These are phyloP conservation scores for Tulasnella sp. DNA, from an alignment of 768 basidiomycete genomes.

Conservation along the genomic window DNA sequence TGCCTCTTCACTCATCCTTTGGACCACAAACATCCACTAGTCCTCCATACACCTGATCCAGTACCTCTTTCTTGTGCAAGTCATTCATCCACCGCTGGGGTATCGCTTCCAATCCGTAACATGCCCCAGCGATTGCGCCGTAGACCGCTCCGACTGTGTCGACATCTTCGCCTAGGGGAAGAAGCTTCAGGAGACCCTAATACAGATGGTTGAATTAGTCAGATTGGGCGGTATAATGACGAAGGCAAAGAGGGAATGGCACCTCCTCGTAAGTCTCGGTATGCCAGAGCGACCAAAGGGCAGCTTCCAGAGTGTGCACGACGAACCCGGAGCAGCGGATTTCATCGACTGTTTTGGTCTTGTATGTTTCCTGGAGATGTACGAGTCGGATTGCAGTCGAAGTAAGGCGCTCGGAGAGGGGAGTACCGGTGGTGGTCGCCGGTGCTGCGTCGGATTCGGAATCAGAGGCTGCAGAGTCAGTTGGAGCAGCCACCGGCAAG, in stretches of 20 bases:
- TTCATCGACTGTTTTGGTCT: conserved; percentile 11
- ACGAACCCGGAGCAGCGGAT: conserved; percentile 21
- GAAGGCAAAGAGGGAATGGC: not conserved
- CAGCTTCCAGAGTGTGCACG: conserved; percentile 22
- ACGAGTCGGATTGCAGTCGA: not conserved
- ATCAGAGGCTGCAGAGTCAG: not conserved
- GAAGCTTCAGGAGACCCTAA: conserved; percentile 19
- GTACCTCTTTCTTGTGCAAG: conserved; percentile 9
- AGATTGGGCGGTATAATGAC: not conserved
- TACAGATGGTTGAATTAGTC: not conserved
- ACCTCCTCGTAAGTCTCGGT: conserved; percentile 22
- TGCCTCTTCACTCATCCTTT: not conserved
- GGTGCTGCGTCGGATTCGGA: no score
- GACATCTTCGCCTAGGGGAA: conserved; percentile 20
- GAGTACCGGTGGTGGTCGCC: not conserved
- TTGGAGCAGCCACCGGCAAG: not conserved
- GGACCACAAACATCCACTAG: not conserved
- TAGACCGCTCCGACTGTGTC: conserved; percentile 23
- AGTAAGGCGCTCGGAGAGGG: not conserved
- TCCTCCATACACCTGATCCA: conserved; percentile 4
- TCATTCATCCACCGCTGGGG: conserved; percentile 21
- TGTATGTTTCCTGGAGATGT: conserved; percentile 10
- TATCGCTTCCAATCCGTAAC: conserved; percentile 18
- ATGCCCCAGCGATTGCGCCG: conserved; percentile 20
- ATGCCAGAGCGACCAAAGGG: conserved; percentile 21